These are phyloP conservation scores for Ophiostoma sp. DNA, from an alignment of 2,329 filamentous ascomycete genomes.

Conservation along the genomic window DNA sequence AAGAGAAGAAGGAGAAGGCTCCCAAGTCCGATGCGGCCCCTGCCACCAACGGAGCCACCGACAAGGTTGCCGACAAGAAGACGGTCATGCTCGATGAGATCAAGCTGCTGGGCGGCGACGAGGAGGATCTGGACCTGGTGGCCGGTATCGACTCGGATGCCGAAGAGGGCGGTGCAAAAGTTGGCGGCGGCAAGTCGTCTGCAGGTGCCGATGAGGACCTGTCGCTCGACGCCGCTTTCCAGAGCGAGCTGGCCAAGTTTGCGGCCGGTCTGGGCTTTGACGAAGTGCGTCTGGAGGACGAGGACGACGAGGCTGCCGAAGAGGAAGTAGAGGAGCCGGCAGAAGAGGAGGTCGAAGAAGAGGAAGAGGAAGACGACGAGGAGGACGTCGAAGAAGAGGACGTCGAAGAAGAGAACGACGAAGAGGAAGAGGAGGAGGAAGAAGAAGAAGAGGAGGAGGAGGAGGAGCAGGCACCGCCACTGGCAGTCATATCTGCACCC, in stretches of 20 bases:
- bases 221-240: conserved; percentile 38
- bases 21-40: neutral
- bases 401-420: conserved; percentile 39
- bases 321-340: conserved; percentile 42
- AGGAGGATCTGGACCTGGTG: conserved; percentile 63
- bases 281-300: conserved; percentile 42
- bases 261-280: conserved; percentile 53
- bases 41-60: conserved; percentile 19
- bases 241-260: conserved; percentile 54
- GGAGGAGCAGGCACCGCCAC: conserved; percentile 37
- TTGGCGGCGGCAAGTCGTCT: conserved; percentile 31
- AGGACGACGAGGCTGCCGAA: conserved; percentile 41
- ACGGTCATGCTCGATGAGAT: conserved; percentile 60
- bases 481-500: conserved; percentile 28
- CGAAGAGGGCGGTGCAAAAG: conserved; percentile 42
- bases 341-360: conserved; percentile 37
- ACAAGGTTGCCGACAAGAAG: conserved; percentile 28
- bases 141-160: conserved; percentile 55
- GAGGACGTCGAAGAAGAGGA: conserved; percentile 38
- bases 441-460: conserved; percentile 37
- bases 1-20: neutral
- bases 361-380: conserved; percentile 40
- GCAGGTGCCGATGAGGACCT: conserved; percentile 29
- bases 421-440: conserved; percentile 36
- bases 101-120: conserved; percentile 63